Evolutionary conservation across 2,329 filamentous ascomycete species (phyloP), one percentile per base, ranked within the genome.

Genomic region (Verticillium tricorpus): DNA sequence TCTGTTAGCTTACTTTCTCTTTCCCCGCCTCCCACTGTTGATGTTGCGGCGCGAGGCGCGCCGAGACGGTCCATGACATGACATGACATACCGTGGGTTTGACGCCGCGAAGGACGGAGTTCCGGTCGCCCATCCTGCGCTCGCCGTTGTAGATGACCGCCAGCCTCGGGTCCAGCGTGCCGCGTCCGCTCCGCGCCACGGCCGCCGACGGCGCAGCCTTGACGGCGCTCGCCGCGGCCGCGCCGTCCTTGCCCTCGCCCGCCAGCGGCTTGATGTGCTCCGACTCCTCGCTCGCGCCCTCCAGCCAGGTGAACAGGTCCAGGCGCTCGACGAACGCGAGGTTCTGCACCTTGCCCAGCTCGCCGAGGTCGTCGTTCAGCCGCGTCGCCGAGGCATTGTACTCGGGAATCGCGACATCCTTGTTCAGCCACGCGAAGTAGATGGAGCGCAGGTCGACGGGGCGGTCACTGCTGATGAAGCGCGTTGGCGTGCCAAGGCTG

Each of bases 391-490:
- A 89, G 31, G 90, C 86, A 76, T 97, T 95, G 82, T 98, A 98
- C 69, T 96, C 92, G 12, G 91, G 90, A 67, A 96, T 93, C 60
- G 90, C 87, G 61, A 90, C 87, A 78, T 98, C 94, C 75, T 93
- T 92, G 78, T 97, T 96, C 70, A 91, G 83, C 92, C 93, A 99
- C 61, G 93, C 93, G 73, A 98, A 97, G 80, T 94, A 97, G 77
- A 97, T 94, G 74, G 90, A 95, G 72, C 95, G 92, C 68, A 99
- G 82, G 73, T 97, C 92, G 70, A 97, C 88, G 5, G 89, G 83
- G 61, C 85, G 82, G 69, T 85, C 85, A 62, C 86, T 85, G n/a
- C 92, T 93, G 64, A 91, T 84, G 80, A 98, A 98, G 69, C 95
- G 92, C 67, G 95, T 99, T 11, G 89, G 83, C 15, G 85, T 83